Evolutionary conservation across 495 filamentous ascomycete genomes (phyloP), one percentile per base, ranked within the genome.

Genomic region (Cairneyella variabilis): DNA sequence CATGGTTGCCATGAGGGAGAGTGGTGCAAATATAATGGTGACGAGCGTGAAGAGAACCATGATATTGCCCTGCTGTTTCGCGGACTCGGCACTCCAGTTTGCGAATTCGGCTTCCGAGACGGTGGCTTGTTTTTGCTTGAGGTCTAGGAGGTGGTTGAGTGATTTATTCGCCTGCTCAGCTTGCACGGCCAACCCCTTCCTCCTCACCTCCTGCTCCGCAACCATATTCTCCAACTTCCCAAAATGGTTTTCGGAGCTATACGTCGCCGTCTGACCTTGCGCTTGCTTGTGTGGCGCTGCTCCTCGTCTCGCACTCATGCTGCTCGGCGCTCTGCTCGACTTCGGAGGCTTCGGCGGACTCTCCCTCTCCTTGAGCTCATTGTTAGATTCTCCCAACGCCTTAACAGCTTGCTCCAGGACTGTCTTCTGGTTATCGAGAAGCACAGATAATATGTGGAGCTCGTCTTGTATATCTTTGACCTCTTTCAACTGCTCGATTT

Each of bases 81-180:
- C 40, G 16, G 50, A 43, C 40, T 53, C 50, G 39, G 50, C 38
- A 0, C 23, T 32, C 27, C 16, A 43, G 3, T 42, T 11, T n/a
- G 48, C 48, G 5, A 27, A 46, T 36, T 26, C 23, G 14, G 55
- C 55, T 39, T 58, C 55, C 6, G 48, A 52, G n/a, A 53, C 27
- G 22, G 48, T 46, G 3, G 55, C 55, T 28, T 58, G 47, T 25
- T 58, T 58, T 27, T 53, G 76, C 49, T 78, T 78, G 7, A 80
- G 66, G 40, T 80, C 76, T 0, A 80, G 41, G 30, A 58, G 55
- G 22, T 48, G 27, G 23, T 48, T 48, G 12, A 58, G 23, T 49
- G 53, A 34, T 28, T 51, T 51, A 25, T 41, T 51, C 8, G 48
- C 37, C 12, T 27, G 20, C 26, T 51, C 48, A 21, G 48, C 48